Base-by-base conservation (phyloP, 1,284 basidiomycete genomes). In the Papiliotrema flavescens region DNA sequence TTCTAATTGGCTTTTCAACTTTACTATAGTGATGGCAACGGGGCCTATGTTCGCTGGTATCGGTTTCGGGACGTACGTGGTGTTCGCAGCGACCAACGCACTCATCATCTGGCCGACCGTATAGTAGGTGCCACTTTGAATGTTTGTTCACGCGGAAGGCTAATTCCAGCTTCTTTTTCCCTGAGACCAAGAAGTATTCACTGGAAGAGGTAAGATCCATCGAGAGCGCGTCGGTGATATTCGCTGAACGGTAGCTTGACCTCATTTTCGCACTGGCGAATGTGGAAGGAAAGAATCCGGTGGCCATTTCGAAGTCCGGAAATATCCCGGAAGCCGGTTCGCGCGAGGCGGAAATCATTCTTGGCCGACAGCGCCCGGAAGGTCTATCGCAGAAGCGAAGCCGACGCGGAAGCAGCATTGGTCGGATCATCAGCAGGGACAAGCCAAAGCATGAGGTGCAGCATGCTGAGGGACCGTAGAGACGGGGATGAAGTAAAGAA, bases 1-100 rank as follows among this genome's bases (percentile, higher is more conserved):
- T 19, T 82, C 81, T n/a, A 49, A 50, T 61, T 78, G 78, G 77
- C 41, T 69, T 24, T 70, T 66, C 56, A 70, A 66, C 56, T 66
- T 65, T 36, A 55, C 56, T 45, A 55, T 66, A 20, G 72, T 71
- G 44, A 69, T 70, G 62, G 65, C 64, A 22, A 72, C 69, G 0
- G 69, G 69, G 2, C 61, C 69, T 11, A 65, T 70, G 61, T 71
- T 76, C 56, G 63, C 62, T 37, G 59, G 52, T 43, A 74, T 74
- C 56, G 51, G 63, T 8, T 70, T 61, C 62, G 69, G 67, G 11
- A 70, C 70, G 4, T 74, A 76, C 55, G 60, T 64, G 26, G 56
- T 72, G 43, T 74, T 75, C 46, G 73, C 69, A 6, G 63, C 63
- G 7, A 47, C 67, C 19, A 75, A 75, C 60, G 61, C 51, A 6